A percentile compares a stretch with the other conserved stretches of the same genome.
Evolutionary conservation across 2,329 filamentous ascomycete species (phyloP).

Genomic region (Aureobasidium sp.): DNA sequence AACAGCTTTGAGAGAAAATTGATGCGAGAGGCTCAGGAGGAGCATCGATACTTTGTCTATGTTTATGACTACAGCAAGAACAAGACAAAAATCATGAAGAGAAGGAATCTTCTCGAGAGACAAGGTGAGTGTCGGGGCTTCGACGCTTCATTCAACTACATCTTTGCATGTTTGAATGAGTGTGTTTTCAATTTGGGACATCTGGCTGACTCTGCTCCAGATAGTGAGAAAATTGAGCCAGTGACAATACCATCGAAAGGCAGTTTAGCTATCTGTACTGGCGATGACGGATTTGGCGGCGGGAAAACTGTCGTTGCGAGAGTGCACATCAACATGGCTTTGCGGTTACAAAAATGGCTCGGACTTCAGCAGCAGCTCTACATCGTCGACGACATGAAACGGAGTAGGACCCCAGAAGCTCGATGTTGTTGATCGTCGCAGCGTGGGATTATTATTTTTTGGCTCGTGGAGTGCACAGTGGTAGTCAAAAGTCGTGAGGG

Average conservation of each 20-base stretch:
- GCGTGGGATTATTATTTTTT: too few relatives aligned
- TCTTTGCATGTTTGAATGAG: neutral
- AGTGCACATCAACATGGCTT: constrained; percentile 10
- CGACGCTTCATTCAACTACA: too few relatives aligned
- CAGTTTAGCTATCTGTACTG: constrained; percentile 9
- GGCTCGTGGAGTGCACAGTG: too few relatives aligned
- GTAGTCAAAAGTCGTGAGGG: too few relatives aligned
- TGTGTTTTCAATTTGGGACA: too few relatives aligned
- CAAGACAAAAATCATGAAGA: neutral
- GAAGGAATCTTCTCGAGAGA: neutral
- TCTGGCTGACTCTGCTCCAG: neutral
- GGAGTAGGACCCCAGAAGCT: neutral
- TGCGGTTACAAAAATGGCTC: constrained; percentile 9
- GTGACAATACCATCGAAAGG: constrained; percentile 4
- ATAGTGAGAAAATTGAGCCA: neutral
- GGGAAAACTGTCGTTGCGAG: constrained; percentile 7
- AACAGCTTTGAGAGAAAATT: neutral
- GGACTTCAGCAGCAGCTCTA: constrained; percentile 11
- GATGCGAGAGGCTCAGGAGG: neutral
- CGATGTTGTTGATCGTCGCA: neutral
- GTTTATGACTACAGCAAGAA: constrained; percentile 10
- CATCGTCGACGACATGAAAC: constrained; percentile 4
- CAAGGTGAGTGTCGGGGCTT: too few relatives aligned
- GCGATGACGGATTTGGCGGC: neutral
- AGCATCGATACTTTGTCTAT: constrained; percentile 3